A percentile compares a stretch with the other conserved stretches of the same genome.
These are phyloP conservation scores for Leptographium procerum DNA, from an alignment of 2,329 filamentous ascomycete genomes.

Conservation along the genomic window DNA sequence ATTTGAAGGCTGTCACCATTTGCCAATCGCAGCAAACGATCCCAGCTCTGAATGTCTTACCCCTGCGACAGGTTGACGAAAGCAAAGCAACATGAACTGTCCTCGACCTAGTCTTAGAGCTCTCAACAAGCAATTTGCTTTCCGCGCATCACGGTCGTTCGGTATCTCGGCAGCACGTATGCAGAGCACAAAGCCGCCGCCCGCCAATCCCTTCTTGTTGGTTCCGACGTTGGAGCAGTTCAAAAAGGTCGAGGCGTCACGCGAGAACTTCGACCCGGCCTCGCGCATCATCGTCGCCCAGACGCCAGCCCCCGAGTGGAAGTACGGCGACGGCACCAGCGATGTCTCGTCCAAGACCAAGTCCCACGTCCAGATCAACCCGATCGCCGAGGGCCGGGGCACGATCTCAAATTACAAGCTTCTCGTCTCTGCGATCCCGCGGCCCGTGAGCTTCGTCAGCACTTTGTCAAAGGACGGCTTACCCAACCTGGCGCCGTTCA, in stretches of 20 bases:
- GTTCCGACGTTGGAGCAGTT: no score
- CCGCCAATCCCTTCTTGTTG: no score
- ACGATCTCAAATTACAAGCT: slow-evolving; percentile 79
- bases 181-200: no score
- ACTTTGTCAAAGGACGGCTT: slow-evolving; percentile 43
- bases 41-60: no score
- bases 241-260: slow-evolving; percentile 55
- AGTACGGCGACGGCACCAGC: slow-evolving; percentile 55
- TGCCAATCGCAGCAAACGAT: no score
- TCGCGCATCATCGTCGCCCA: slow-evolving; percentile 45
- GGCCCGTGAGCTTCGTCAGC: slow-evolving; percentile 61
- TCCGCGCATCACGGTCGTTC: no score
- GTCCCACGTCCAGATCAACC: slow-evolving; percentile 67
- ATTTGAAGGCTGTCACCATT: no score
- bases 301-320: slow-evolving; percentile 55
- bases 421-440: slow-evolving; percentile 69
- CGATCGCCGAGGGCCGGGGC: slow-evolving; percentile 58
- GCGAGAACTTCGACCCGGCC: slow-evolving; percentile 41
- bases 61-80: no score
- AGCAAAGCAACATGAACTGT: no score
- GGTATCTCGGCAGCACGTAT: no score
- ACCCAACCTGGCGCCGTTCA: slow-evolving; percentile 78
- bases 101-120: no score
- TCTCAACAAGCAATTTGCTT: no score
- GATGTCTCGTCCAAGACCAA: slow-evolving; percentile 25